Evolutionary conservation across 805 yeast species (phyloP).

Genomic region (Novakomyces olei): DNA sequence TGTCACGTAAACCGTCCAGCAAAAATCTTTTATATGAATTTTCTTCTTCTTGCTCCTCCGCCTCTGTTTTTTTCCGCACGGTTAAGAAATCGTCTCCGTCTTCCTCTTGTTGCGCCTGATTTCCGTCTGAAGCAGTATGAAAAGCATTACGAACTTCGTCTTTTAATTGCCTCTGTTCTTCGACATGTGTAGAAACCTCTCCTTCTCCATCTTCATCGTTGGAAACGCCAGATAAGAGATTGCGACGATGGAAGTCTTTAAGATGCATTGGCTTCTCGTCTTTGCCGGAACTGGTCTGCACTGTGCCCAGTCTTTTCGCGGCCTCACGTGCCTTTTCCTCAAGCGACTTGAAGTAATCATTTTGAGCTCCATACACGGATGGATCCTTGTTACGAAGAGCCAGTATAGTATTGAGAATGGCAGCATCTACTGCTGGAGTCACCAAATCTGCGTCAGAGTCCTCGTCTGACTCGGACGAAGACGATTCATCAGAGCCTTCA

Average conservation of each 20-base stretch:
- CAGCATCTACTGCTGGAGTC: slow-evolving; percentile 66
- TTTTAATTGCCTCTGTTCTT: slow-evolving; percentile 57
- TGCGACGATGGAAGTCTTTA: slow-evolving; percentile 81
- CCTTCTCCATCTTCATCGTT: slow-evolving; percentile 27
- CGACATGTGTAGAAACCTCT: slow-evolving; percentile 43
- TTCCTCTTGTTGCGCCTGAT: slow-evolving; percentile 20
- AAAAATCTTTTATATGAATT: slow-evolving; percentile 1
- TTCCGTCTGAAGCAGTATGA: slow-evolving; percentile 18
- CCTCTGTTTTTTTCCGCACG: slow-evolving; percentile 31
- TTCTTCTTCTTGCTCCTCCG: slow-evolving; percentile 11
- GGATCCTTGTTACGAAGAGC: slow-evolving; percentile 49
- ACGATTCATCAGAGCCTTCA: slow-evolving; percentile 17
- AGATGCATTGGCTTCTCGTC: slow-evolving; percentile 44
- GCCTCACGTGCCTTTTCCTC: slow-evolving; percentile 11
- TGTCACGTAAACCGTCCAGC: neutral
- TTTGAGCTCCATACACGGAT: slow-evolving; percentile 39
- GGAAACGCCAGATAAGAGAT: slow-evolving; percentile 35
- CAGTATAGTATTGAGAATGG: slow-evolving; percentile 45
- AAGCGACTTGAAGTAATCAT: slow-evolving; percentile 30
- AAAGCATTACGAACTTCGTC: slow-evolving; percentile 55
- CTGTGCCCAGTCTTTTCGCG: too few relatives aligned
- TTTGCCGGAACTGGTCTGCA: too few relatives aligned
- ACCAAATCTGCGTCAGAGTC: slow-evolving; percentile 79
- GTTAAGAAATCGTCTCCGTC: slow-evolving; percentile 27
- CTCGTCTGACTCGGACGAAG: slow-evolving; percentile 39